Evolutionary conservation across 2,329 filamentous ascomycete species (phyloP), one percentile per base, ranked within the genome.

Genomic region (Huntiella moniliformis): DNA sequence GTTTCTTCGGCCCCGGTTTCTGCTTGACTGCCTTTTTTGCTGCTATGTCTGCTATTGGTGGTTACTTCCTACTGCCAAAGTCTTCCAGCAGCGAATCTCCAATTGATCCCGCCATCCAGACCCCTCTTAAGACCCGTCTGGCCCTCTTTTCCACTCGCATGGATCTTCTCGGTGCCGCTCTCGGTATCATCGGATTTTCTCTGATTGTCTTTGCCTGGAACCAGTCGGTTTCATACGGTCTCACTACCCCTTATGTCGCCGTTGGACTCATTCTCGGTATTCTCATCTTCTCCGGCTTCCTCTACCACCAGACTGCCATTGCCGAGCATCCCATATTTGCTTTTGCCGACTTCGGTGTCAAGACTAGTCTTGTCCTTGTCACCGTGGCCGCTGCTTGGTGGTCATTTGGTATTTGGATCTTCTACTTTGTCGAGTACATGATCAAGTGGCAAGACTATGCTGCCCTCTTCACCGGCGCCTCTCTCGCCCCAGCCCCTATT

Each of bases 181-280:
- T 60, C 1, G 75, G 76, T 1, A 63, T 79, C 13, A 60, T 63
- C 0, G 68, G 67, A 0, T 60, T 81, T 18, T 62, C 77, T 0
- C 61, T 82, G 13, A 65, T 81, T 57, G 79, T 79, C 54, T 72
- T 81, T 52, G 71, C 75, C 0, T 79, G 73, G 72, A 79, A 77
- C 48, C 74, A 81, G 54, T 74, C 71, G 0, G 67, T 73, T 0
- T 61, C 72, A 0, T 68, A 66, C 1, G 73, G 74, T 1, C 80
- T 76, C 75, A 52, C 59, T 1, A 61, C 64, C 8, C 61, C 71
- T 0, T 74, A 74, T 46, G 63, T 76, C 13, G 70, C 71, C 50
- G 60, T 70, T 0, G 58, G 70, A 1, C 62, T 82, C 0, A 68
- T 79, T 38, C 50, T 78, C 2, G 75, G 77, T 0, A 48, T 73